These are phyloP conservation scores for Phoenix roebelenii DNA, from an alignment of 176 grass and related monocot genomes.

Conservation along the genomic window DNA sequence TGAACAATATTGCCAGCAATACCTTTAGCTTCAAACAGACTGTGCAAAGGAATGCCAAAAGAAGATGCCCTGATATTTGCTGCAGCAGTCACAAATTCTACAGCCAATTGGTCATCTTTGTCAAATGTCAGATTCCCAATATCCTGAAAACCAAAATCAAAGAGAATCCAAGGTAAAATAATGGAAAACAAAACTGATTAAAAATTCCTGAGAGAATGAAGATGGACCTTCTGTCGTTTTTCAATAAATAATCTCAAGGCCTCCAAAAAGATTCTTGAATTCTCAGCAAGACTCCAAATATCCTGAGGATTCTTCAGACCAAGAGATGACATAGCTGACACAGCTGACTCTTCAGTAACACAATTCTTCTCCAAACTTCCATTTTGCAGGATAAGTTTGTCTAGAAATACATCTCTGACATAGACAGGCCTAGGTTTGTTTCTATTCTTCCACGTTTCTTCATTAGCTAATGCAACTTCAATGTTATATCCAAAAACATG, in stretches of 20 bases:
- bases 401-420: conserved; percentile 41
- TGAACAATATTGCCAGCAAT: conserved; percentile 99
- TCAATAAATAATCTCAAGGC: conserved; percentile 71
- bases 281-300: conserved; percentile 79
- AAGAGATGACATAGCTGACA: conserved; percentile 65
- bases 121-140: conserved; percentile 83
- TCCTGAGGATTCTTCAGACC: conserved; percentile 85
- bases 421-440: conserved; percentile 61
- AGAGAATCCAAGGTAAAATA: neutral
- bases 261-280: conserved; percentile 88
- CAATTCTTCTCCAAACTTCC: conserved; percentile 18
- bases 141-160: conserved; percentile 42
- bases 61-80: conserved; percentile 96
- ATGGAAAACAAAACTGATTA: too few relatives aligned
- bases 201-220: neutral
- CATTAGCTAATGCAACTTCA: conserved; percentile 60
- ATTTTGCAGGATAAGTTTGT: conserved; percentile 41
- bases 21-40: conserved; percentile 96
- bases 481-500: conserved; percentile 97
- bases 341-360: conserved; percentile 24
- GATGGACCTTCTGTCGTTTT: conserved; percentile 66
- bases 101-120: conserved; percentile 94
- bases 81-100: conserved; percentile 87
- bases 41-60: conserved; percentile 87
- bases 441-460: conserved; percentile 93